Evolutionary conservation across 306 rosid genomes (phyloP), one percentile per base, ranked within the genome.

Genomic region (Trifolium fragiferum): DNA sequence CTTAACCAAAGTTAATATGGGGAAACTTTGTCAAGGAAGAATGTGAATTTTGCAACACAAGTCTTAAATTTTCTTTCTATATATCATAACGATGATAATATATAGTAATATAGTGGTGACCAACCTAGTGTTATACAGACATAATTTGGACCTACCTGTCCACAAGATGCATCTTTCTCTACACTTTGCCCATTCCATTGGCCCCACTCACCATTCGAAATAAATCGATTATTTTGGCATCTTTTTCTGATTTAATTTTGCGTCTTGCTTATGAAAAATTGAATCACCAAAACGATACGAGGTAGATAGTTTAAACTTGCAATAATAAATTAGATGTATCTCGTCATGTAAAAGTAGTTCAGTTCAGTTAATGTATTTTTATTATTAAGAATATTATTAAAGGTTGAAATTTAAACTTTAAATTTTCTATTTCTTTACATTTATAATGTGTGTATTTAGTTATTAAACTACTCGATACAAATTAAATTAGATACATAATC

Each of bases 141-240:
- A 74, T 68, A 68, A 68, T 69, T 75, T 80, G 85, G 77, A 82
- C 88, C 90, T 73, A 82, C 88, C 35, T 88, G 90, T 84, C 81
- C 79, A 64, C 53, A 50, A 82, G 83, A 75, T 80, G 82, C 86
- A 72, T 82, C 83, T 63, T 63, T 27, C 68, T 68, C 73, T 46
- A 66, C 49, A 61, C 19, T 55, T 58, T 66, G 68, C 81, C 89
- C 86, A 82, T 82, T 47, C 64, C 78, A 16, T 12, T 11, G 88
- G 83, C 49, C 78, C 90, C 84, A 80, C 85, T 18, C 70, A 33
- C 85, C 88, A 68, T 72, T 68, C 65, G 23, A 80, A 55, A 77
- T 88, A 69, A 83, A 78, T 81, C 76, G 13, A 46, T 73, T 59
- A 72, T 76, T 19, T 76, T 19, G 3, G 25, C 50, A 8, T 50